phyloP scores from a whole-genome alignment of 108 stramenopile species.

The Cyclostephanos tholiformis region DNA sequence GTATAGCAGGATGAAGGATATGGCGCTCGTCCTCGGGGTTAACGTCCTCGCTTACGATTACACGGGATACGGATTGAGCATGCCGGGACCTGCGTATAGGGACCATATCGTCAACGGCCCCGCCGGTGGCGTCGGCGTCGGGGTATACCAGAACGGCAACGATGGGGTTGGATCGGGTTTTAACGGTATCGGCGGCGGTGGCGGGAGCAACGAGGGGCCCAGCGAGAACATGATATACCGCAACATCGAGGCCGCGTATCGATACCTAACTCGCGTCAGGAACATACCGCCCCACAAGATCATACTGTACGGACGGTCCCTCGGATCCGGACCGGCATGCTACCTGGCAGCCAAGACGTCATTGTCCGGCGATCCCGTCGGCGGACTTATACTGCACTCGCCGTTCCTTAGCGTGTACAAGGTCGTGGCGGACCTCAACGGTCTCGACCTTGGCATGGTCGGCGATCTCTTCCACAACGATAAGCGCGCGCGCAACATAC shows the following conservation, averaged over 20 bases:
- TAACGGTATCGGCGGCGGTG: too few species aligned
- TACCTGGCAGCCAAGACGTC: constrained; percentile 73
- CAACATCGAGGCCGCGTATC: constrained; percentile 55
- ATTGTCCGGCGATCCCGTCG: constrained; percentile 49
- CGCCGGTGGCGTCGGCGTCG: too few species aligned
- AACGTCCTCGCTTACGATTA: constrained; percentile 88
- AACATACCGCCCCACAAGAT: constrained; percentile 44
- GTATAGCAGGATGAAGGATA: constrained; percentile 54
- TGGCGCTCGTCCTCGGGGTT: constrained; percentile 53
- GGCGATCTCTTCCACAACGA: constrained; percentile 57
- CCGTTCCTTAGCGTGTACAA: constrained; percentile 55
- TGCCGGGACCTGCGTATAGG: constrained; percentile 7
- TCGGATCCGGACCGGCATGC: constrained; percentile 71
- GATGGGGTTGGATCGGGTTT: too few species aligned
- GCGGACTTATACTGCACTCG: constrained; percentile 69
- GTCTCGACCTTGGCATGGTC: constrained; percentile 33
- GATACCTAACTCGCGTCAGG: constrained; percentile 26
- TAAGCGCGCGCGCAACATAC: constrained; percentile 53
- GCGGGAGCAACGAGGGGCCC: constrained; percentile 17
- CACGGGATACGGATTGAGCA: constrained; percentile 71
- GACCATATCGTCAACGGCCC: not conserved
- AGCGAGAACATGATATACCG: constrained; percentile 55
- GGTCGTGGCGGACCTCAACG: constrained; percentile 48
- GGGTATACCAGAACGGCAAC: not conserved
- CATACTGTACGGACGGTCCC: constrained; percentile 62